These are phyloP conservation scores for Pinus albicaulis DNA, from an alignment of 75 land plant genomes.

Conservation along the genomic window DNA sequence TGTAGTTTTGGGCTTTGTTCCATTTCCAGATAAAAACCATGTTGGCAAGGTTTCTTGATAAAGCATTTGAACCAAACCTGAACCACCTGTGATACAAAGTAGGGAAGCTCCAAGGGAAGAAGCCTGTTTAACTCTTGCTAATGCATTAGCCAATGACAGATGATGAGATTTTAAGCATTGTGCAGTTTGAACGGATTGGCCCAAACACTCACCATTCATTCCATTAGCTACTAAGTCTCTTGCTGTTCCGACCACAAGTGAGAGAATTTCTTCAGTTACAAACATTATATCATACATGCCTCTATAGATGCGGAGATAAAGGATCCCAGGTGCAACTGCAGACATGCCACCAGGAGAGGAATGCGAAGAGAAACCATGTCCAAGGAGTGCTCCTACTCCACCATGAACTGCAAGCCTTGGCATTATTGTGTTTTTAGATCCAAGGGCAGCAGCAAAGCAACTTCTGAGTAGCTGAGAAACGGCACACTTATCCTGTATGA, in stretches of 20 bases:
- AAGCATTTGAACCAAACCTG: constrained; percentile 53
- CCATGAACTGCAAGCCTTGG: constrained; percentile 29
- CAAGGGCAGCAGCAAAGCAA: constrained; percentile 75
- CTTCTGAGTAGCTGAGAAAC: constrained; percentile 75
- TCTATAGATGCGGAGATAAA: constrained; percentile 67
- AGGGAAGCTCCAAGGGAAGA: constrained; percentile 81
- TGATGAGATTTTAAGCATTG: constrained; percentile 39
- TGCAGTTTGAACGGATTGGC: constrained; percentile 34
- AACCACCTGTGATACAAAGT: constrained; percentile 73
- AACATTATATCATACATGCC: constrained; percentile 66
- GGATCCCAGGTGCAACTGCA: constrained; percentile 85
- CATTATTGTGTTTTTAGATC: constrained; percentile 29
- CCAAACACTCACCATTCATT: constrained; percentile 15
- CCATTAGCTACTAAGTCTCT: constrained; percentile 50
- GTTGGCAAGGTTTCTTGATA: constrained; percentile 78
- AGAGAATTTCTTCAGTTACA: constrained; percentile 67
- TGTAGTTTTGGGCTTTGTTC: constrained; percentile 25
- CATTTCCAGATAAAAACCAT: constrained; percentile 73
- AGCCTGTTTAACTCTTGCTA: constrained; percentile 57
- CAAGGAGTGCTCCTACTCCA: constrained; percentile 88
- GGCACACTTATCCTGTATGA: constrained; percentile 75
- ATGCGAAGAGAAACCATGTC: constrained; percentile 71
- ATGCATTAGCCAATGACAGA: constrained; percentile 52
- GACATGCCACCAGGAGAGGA: constrained; percentile 41
- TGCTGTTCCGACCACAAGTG: constrained; percentile 64